Evolutionary conservation across 345 rosid genomes (phyloP).

Genomic region (Crucihimalaya himalaica): DNA sequence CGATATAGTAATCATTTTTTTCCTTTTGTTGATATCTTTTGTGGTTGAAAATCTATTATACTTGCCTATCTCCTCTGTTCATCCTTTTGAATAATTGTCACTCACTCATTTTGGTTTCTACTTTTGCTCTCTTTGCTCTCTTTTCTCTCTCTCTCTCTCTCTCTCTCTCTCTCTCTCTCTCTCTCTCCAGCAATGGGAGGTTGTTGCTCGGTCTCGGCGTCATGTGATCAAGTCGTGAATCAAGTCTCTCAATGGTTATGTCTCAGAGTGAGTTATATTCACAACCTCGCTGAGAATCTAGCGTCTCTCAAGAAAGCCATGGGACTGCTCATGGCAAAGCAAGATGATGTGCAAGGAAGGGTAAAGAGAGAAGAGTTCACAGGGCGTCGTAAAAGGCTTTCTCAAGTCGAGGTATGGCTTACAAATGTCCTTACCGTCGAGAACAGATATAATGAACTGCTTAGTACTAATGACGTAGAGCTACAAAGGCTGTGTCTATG

Average conservation of each 20-base stretch:
- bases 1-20: background rate
- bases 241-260: background rate
- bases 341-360: background rate
- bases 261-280: background rate
- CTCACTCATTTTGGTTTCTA: background rate
- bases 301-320: background rate
- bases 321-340: background rate
- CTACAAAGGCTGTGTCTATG: background rate
- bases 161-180: background rate
- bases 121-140: background rate
- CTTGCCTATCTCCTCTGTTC: background rate
- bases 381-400: background rate
- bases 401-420: constrained; percentile 26
- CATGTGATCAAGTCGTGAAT: background rate
- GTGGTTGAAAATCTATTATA: background rate
- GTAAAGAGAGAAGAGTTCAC: background rate
- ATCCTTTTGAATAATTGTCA: background rate
- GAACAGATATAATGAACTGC: background rate
- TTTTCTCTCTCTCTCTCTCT: background rate
- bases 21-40: background rate
- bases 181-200: background rate
- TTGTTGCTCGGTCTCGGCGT: background rate
- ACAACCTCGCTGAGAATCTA: background rate
- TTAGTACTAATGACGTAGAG: background rate
- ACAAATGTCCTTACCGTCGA: background rate